A percentile compares a stretch with the other conserved stretches of the same genome.
These are phyloP conservation scores for Fomes fomentarius DNA, from an alignment of 1,284 basidiomycete species.

Conservation along the genomic window DNA sequence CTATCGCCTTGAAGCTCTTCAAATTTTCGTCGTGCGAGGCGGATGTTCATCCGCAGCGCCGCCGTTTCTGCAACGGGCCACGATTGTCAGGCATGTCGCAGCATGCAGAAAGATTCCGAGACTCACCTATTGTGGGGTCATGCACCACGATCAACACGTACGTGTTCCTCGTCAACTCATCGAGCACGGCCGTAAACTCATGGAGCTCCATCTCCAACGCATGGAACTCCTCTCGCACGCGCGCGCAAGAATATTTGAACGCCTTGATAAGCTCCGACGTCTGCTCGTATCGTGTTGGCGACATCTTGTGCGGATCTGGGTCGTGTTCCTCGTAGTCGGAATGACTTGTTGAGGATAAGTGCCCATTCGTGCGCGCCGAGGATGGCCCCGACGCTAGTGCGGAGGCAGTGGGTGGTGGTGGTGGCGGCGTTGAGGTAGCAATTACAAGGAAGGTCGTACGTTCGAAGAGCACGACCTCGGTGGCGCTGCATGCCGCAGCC, in stretches of 20 bases:
- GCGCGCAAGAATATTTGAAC: slow-evolving; percentile 90
- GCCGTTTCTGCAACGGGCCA: slow-evolving; percentile 68
- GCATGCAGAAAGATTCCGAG: neutral
- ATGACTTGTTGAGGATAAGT: slow-evolving; percentile 17
- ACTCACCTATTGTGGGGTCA: slow-evolving; percentile 83
- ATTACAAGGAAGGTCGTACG: slow-evolving; percentile 97
- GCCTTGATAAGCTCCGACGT: slow-evolving; percentile 95
- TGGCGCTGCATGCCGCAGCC: slow-evolving; percentile 84
- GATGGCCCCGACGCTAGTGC: slow-evolving; percentile 31
- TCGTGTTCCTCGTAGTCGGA: slow-evolving; percentile 25
- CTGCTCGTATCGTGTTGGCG: slow-evolving; percentile 90
- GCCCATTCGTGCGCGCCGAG: slow-evolving; percentile 27
- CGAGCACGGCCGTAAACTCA: slow-evolving; percentile 91
- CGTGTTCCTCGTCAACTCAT: slow-evolving; percentile 93
- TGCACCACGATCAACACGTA: slow-evolving; percentile 91
- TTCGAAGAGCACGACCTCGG: slow-evolving; percentile 96
- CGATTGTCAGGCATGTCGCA: neutral
- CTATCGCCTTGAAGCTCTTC: slow-evolving; percentile 80
- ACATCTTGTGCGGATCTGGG: slow-evolving; percentile 54
- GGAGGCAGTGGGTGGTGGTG: slow-evolving; percentile 20
- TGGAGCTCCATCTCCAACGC: slow-evolving; percentile 81
- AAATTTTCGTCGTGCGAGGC: slow-evolving; percentile 80
- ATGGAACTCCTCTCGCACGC: slow-evolving; percentile 80
- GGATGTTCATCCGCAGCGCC: slow-evolving; percentile 83
- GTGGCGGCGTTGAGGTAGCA: slow-evolving; percentile 62